Conservation (phyloP, 1,139 yeast species). For the Sugiyamaella pinicola region DNA sequence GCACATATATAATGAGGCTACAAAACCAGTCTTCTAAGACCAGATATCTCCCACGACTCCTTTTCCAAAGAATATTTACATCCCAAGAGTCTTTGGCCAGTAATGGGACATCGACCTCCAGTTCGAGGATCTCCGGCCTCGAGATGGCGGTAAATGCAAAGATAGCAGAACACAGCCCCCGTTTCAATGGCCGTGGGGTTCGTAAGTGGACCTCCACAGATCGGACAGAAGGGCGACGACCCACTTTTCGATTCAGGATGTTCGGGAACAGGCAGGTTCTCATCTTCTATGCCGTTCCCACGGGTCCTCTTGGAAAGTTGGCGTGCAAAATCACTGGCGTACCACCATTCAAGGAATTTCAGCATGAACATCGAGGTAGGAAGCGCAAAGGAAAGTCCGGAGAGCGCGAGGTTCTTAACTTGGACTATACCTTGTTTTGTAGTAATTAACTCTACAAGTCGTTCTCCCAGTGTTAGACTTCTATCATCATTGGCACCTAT, state of each 20-base stretch:
- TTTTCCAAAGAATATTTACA: slow-evolving; percentile 63
- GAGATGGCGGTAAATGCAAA: slow-evolving; percentile 75
- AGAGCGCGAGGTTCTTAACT: slow-evolving; percentile 45
- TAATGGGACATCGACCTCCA: slow-evolving; percentile 85
- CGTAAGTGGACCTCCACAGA: slow-evolving; percentile 65
- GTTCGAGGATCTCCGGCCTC: slow-evolving; percentile 47
- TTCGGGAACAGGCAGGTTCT: slow-evolving; percentile 57
- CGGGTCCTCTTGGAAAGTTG: slow-evolving; percentile 59
- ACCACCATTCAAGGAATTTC: slow-evolving; percentile 96
- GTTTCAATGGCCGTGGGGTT: slow-evolving; percentile 91
- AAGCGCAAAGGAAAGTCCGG: slow-evolving; percentile 50
- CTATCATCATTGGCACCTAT: slow-evolving; percentile 21
- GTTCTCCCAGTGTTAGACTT: slow-evolving; percentile 19
- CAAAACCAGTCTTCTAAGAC: slow-evolving; percentile 70
- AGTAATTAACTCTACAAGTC: slow-evolving; percentile 28
- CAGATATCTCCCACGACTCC: slow-evolving; percentile 71
- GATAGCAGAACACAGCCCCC: slow-evolving; percentile 86
- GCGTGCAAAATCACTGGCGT: slow-evolving; percentile 70
- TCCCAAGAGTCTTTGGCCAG: slow-evolving; percentile 71
- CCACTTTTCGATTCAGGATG: slow-evolving; percentile 7
- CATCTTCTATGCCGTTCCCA: slow-evolving; percentile 46
- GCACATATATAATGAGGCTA: too few relatives aligned
- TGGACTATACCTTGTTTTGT: slow-evolving; percentile 30
- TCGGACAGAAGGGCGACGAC: slow-evolving; percentile 55
- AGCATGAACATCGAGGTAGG: slow-evolving; percentile 84